phyloP scores from a whole-genome alignment of 257 asterid genomes.

The Gynochthodes officinalis region DNA sequence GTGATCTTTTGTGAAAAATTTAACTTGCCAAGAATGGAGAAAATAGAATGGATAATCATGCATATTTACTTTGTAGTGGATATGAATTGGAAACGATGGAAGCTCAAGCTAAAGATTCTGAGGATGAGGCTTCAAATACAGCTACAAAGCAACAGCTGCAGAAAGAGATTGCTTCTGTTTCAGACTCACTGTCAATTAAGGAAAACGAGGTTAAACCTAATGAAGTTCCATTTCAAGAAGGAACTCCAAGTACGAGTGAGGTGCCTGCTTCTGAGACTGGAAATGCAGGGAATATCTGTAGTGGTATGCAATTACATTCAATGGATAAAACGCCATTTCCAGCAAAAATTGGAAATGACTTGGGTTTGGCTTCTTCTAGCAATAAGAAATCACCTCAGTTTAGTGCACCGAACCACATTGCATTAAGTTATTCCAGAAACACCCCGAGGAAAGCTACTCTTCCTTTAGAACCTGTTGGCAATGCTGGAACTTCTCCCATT shows the following conservation, averaged over 20 bases:
- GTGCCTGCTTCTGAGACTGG: constrained; percentile 24
- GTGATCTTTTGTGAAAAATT: too few species aligned
- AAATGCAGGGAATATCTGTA: constrained; percentile 31
- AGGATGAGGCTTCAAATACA: constrained; percentile 65
- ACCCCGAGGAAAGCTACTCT: constrained; percentile 33
- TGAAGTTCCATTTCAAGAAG: constrained; percentile 23
- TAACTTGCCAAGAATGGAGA: background rate
- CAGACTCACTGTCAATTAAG: constrained; percentile 31
- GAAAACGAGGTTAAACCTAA: constrained; percentile 29
- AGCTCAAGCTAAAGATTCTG: constrained; percentile 91
- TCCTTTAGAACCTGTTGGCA: constrained; percentile 30
- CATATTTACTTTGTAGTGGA: constrained; percentile 43
- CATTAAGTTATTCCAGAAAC: constrained; percentile 29
- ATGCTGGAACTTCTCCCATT: constrained; percentile 28
- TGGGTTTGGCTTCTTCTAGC: constrained; percentile 35
- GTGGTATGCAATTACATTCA: constrained; percentile 27
- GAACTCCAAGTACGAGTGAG: constrained; percentile 25
- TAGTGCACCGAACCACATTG: constrained; percentile 30
- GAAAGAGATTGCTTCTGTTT: constrained; percentile 33
- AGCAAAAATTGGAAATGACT: constrained; percentile 27
- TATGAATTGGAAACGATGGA: constrained; percentile 73
- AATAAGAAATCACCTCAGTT: constrained; percentile 39
- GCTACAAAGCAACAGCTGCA: constrained; percentile 27
- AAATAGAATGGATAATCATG: background rate
- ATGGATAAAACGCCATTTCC: constrained; percentile 18